Conservation (phyloP, 177 flowering plant genomes). For the Vitis hybrid region DNA sequence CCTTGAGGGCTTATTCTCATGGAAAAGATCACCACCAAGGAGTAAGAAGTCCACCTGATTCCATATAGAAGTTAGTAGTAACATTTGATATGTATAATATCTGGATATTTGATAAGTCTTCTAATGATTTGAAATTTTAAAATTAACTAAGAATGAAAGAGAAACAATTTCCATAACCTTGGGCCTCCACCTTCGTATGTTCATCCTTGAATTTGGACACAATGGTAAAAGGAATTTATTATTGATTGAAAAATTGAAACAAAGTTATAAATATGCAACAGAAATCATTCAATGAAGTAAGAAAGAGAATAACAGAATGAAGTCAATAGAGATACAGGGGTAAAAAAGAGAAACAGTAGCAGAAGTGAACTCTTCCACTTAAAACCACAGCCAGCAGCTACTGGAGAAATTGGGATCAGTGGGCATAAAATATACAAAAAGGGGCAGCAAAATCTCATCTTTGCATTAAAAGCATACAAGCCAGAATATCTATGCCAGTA, state of each 20-base stretch:
- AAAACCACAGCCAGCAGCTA: not conserved
- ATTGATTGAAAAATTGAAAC: not conserved
- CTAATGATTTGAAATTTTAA: not conserved
- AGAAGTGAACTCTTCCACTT: not conserved
- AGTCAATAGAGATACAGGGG: too few relatives aligned
- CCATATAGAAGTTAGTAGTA: slow-evolving; percentile 10
- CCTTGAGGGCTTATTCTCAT: slow-evolving; percentile 98
- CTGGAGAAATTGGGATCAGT: not conserved
- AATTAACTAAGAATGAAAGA: not conserved
- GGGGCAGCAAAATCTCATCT: not conserved
- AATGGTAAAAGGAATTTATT: not conserved
- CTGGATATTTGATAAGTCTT: not conserved
- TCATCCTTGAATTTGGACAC: too few relatives aligned
- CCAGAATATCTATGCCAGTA: not conserved
- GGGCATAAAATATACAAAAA: not conserved
- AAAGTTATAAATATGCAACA: not conserved
- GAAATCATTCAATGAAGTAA: not conserved
- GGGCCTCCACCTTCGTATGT: not conserved
- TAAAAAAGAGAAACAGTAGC: not conserved
- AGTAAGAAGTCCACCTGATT: slow-evolving; percentile 88
- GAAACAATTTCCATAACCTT: not conserved
- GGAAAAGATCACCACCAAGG: slow-evolving; percentile 99
- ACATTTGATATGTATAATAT: not conserved
- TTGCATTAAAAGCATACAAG: not conserved
- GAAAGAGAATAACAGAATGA: not conserved